A percentile compares a stretch with the other conserved stretches of the same genome.
Evolutionary conservation across 225 moss, liverwort and hornwort species (phyloP).

Genomic region (Asterella californica): DNA sequence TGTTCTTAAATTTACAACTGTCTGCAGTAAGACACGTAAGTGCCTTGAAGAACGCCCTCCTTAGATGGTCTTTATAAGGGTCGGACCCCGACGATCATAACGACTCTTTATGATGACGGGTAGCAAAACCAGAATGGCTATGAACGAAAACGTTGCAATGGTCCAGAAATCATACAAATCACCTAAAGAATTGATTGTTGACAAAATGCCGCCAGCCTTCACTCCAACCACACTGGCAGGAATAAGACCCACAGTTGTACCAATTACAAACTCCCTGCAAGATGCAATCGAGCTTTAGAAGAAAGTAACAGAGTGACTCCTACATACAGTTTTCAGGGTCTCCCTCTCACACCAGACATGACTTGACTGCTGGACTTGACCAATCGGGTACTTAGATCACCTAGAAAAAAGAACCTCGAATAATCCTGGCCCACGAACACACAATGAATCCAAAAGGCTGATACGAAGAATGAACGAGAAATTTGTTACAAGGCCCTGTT

Average conservation of each 20-base stretch:
- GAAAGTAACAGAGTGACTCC: background rate
- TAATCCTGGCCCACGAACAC: too few species aligned
- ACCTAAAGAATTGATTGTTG: constrained; percentile 48
- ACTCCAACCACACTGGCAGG: constrained; percentile 55
- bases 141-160: constrained; percentile 49
- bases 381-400: background rate
- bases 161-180: constrained; percentile 57
- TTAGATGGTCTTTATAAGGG: constrained; percentile 48
- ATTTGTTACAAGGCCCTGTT: background rate
- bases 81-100: constrained; percentile 41
- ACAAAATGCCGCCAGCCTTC: constrained; percentile 56
- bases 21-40: constrained; percentile 9
- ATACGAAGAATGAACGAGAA: background rate
- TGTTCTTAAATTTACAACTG: constrained; percentile 38
- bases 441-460: background rate
- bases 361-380: background rate
- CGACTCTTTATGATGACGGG: constrained; percentile 49
- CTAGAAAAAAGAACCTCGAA: too few species aligned
- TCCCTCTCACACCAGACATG: background rate
- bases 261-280: constrained; percentile 51
- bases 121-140: constrained; percentile 50
- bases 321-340: background rate
- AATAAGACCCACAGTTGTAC: constrained; percentile 47
- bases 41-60: background rate
- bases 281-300: background rate